A percentile compares a stretch with the other conserved stretches of the same genome.
phyloP scores from a whole-genome alignment of 345 rosid genomes.

The Hypericum androsaemum region DNA sequence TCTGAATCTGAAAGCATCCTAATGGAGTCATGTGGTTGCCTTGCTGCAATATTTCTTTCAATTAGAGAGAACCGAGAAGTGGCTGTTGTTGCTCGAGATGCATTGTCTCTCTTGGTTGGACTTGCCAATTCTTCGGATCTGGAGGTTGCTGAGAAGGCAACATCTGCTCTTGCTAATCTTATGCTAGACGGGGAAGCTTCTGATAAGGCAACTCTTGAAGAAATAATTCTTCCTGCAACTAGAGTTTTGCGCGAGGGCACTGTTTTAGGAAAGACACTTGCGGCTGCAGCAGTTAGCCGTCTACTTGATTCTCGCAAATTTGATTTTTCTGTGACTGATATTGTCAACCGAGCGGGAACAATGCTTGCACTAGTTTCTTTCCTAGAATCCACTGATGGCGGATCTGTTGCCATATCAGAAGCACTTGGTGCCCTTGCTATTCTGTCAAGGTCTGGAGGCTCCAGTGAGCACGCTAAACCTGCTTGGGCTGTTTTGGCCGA shows the following conservation, averaged over 20 bases:
- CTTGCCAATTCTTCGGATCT: conserved; percentile 69
- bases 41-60: conserved; percentile 86
- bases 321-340: conserved; percentile 67
- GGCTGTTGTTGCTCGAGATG: conserved; percentile 77
- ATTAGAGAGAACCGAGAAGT: conserved; percentile 86
- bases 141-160: conserved; percentile 92
- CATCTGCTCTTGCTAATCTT: conserved; percentile 91
- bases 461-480: conserved; percentile 55
- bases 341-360: conserved; percentile 85
- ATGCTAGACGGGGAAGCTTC: conserved; percentile 78
- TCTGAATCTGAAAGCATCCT: conserved; percentile 75
- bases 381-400: conserved; percentile 64
- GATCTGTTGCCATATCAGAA: conserved; percentile 63
- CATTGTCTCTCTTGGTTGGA: conserved; percentile 51
- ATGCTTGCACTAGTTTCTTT: conserved; percentile 90
- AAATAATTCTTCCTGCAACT: conserved; percentile 84
- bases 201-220: conserved; percentile 62
- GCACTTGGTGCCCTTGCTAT: conserved; percentile 90
- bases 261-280: conserved; percentile 79
- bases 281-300: conserved; percentile 94
- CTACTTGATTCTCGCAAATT: conserved; percentile 62
- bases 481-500: conserved; percentile 92
- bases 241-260: conserved; percentile 89
- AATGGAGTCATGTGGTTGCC: conserved; percentile 62
- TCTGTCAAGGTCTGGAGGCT: conserved; percentile 62